Base-by-base conservation (phyloP, 345 rosid species). In the Triadica sebifera region DNA sequence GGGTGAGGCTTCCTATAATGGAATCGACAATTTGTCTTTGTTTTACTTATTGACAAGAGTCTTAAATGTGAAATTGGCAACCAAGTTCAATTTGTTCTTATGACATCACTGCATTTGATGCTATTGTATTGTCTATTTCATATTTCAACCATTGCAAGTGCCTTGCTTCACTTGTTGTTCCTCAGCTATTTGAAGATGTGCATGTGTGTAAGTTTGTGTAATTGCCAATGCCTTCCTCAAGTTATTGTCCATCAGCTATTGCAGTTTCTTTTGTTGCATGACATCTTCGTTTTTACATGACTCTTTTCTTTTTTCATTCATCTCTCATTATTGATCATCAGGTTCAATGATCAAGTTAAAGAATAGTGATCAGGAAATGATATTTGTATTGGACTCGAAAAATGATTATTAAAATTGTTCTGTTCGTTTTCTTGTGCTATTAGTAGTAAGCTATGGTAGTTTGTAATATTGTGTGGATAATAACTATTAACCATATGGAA, bases 1-100 rank as follows among this genome's bases (percentile, higher is more conserved):
- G 99, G 92, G 99, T 95, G 78, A 86, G 91, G 13, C 53, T 47
- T 70, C 75, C 73, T 74, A 1, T 29, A 29, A 29, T 29, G 34
- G n/a, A n/a, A n/a, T n/a, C n/a, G n/a, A n/a, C n/a, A n/a, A n/a
- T 29, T 1, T 29, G 1, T 29, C 1, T 12, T 47, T 16, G 38
- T 66, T 7, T 1, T 47, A 12, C 25, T 66, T 65, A 10, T 13
- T 65, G 37, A 45, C 53, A 10, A 25, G 19, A 65, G 10, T 46
- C 8, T 12, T 59, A 11, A 59, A 59, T 10, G 34, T 60, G 43
- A 25, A n/a, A n/a, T n/a, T n/a, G 16, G 34, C 34, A 12, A 60
- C 37, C 24, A 20, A 56, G n/a, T 56, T 19, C 1, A 0, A n/a
- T 56, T 19, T 56, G 29, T 19, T 0, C 25, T 56, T 56, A 22